A percentile compares a stretch with the other conserved stretches of the same genome.
Evolutionary conservation across 805 yeast genomes (phyloP).

Genomic region (Candida coquimbonensis): DNA sequence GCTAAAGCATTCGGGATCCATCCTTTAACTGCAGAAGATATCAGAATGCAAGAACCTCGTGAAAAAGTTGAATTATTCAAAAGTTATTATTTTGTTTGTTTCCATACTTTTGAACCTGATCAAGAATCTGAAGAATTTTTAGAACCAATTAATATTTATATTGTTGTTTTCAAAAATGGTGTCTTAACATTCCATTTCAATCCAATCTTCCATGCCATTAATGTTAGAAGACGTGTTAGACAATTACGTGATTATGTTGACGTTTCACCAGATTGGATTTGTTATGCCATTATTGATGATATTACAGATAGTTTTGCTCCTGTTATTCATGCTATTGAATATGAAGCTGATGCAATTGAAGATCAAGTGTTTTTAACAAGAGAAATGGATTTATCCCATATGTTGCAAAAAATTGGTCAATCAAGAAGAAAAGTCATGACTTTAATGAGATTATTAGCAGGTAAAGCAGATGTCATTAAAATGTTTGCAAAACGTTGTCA

Average conservation of each 20-base stretch:
- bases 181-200: slow-evolving; percentile 90
- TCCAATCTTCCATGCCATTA: slow-evolving; percentile 92
- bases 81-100: slow-evolving; percentile 88
- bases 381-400: slow-evolving; percentile 63
- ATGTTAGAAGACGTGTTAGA: slow-evolving; percentile 76
- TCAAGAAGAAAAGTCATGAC: slow-evolving; percentile 91
- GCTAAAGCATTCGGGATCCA: slow-evolving; percentile 95
- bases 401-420: slow-evolving; percentile 82
- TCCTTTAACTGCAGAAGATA: slow-evolving; percentile 97
- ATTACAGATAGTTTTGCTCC: slow-evolving; percentile 83
- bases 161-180: slow-evolving; percentile 85
- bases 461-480: slow-evolving; percentile 92
- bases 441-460: slow-evolving; percentile 77
- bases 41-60: slow-evolving; percentile 91
- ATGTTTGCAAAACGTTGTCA: slow-evolving; percentile 95
- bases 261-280: slow-evolving; percentile 75
- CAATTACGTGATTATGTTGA: slow-evolving; percentile 72
- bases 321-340: slow-evolving; percentile 67
- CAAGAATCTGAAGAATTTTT: slow-evolving; percentile 73
- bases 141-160: slow-evolving; percentile 74
- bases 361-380: slow-evolving; percentile 76
- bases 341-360: slow-evolving; percentile 76
- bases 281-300: slow-evolving; percentile 78
- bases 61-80: slow-evolving; percentile 93
- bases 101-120: slow-evolving; percentile 92